These are phyloP conservation scores for Trematosphaeria pertusa DNA, from an alignment of 2,329 filamentous ascomycete genomes.

Conservation along the genomic window DNA sequence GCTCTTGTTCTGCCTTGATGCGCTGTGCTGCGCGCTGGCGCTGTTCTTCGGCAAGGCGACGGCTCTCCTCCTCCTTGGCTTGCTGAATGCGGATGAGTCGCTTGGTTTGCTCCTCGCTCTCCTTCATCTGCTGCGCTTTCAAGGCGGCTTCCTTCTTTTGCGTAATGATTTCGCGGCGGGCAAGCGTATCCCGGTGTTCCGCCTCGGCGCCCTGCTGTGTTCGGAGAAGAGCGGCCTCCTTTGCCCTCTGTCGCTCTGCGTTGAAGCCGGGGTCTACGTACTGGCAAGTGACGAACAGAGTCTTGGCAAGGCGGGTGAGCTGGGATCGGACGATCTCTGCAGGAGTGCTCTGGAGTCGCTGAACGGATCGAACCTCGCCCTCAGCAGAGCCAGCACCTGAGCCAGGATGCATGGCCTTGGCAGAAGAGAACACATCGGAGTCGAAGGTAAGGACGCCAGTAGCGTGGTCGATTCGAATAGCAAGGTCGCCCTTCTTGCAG, in stretches of 20 bases:
- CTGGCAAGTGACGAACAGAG: conserved; percentile 90
- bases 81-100: conserved; percentile 88
- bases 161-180: conserved; percentile 88
- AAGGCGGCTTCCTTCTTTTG: conserved; percentile 97
- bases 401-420: conserved; percentile 87
- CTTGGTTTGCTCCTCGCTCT: conserved; percentile 89
- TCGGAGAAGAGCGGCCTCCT: conserved; percentile 78
- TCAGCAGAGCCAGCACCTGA: conserved; percentile 88
- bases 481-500: conserved; percentile 98
- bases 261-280: conserved; percentile 93
- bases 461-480: conserved; percentile 94
- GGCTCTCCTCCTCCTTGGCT: conserved; percentile 86
- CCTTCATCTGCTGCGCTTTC: conserved; percentile 83
- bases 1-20: conserved; percentile 65
- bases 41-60: conserved; percentile 89
- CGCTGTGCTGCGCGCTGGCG: conserved; percentile 89
- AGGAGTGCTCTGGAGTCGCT: conserved; percentile 95
- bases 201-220: conserved; percentile 88
- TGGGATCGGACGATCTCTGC: conserved; percentile 97
- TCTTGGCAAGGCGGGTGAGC: conserved; percentile 87
- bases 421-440: conserved; percentile 96
- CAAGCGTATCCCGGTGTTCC: conserved; percentile 85
- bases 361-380: conserved; percentile 80
- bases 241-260: conserved; percentile 78
- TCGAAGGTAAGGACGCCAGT: conserved; percentile 96